Conservation (phyloP, 2,329 filamentous ascomycete genomes). For the Phialocephala subalpina region DNA sequence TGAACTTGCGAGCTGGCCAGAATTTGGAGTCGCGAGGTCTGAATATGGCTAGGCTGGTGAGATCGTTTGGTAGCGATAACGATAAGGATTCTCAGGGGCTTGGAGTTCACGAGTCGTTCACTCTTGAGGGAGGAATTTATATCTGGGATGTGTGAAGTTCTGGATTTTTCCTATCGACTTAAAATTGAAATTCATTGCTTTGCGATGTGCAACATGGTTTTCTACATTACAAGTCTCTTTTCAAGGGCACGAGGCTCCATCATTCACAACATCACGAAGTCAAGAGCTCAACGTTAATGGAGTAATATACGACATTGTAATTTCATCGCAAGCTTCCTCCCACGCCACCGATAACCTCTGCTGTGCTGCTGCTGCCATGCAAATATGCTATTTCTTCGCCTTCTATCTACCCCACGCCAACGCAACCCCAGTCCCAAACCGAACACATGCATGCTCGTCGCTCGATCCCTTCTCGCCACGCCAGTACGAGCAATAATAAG, state of each 20-base stretch:
- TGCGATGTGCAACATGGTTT: neutral
- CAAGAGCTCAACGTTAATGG: neutral
- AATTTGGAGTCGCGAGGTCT: neutral
- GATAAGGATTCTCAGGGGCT: conserved; percentile 1
- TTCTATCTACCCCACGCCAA: neutral
- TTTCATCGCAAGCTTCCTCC: neutral
- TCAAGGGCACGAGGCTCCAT: too few species aligned
- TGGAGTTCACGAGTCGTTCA: neutral
- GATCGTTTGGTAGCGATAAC: neutral
- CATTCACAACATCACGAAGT: neutral
- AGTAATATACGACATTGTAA: conserved; percentile 8
- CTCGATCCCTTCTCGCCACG: conserved; percentile 3
- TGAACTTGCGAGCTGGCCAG: neutral
- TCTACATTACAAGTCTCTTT: too few species aligned
- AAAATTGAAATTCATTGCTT: neutral
- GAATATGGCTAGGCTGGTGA: neutral
- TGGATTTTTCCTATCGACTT: neutral
- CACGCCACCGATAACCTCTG: neutral
- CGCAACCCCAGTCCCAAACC: neutral
- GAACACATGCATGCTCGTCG: neutral
- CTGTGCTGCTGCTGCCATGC: neutral
- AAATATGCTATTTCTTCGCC: conserved; percentile 2
- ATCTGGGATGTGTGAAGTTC: neutral
- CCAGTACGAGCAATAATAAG: neutral
- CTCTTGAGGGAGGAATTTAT: neutral